Evolutionary conservation across 2,329 filamentous ascomycete species (phyloP), one percentile per base, ranked within the genome.

Genomic region (Lasiodiplodia sp.): DNA sequence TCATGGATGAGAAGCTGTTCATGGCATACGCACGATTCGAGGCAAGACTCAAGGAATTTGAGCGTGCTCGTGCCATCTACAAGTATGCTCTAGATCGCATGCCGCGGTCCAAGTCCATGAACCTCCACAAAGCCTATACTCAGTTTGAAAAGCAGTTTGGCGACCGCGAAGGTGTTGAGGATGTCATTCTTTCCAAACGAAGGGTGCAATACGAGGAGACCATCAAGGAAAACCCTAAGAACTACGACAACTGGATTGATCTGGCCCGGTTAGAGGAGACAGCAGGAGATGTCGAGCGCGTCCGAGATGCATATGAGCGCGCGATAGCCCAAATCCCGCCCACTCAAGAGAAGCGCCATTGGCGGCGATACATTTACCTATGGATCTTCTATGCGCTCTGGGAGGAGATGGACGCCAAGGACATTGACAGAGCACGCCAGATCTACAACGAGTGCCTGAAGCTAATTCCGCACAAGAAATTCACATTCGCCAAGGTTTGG

Each of bases 101-200:
- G 71, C 92, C 96, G 12, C 89, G 96, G 25, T 96, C 93, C 14
- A 94, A 91, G 79, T 96, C 95, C 0, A 90, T 91, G 80, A 85
- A 87, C 16, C 86, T 99, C 10, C 95, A 99, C 83, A 96, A 96
- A 78, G 90, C 94, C 16, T 99, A 98, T 79, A 98, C 95, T 0
- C 95, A 92, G 0, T 99, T 99, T 73, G 96, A 99, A 81, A 99
- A 99, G 83, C 96, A 99, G 75, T 99, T 93, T 77, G 96, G 96
- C 71, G 94, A 98, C 79, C 87, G 88, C 67, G 93, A 97, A 74
- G 96, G 96, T 4, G 93, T 99, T 2, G 95, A 98, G 75, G 93
- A 98, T 78, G 94, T 98, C 10, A 93, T 99, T 37, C 79, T 98
- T n/a, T 94, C 94, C 18, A 99, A 99, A 79, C 88, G 96, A 73